Percentiles rank a stretch among this genome's conserved stretches.
phyloP scores from a whole-genome alignment of 2,329 filamentous ascomycete genomes.

The Aspergillus sp. region DNA sequence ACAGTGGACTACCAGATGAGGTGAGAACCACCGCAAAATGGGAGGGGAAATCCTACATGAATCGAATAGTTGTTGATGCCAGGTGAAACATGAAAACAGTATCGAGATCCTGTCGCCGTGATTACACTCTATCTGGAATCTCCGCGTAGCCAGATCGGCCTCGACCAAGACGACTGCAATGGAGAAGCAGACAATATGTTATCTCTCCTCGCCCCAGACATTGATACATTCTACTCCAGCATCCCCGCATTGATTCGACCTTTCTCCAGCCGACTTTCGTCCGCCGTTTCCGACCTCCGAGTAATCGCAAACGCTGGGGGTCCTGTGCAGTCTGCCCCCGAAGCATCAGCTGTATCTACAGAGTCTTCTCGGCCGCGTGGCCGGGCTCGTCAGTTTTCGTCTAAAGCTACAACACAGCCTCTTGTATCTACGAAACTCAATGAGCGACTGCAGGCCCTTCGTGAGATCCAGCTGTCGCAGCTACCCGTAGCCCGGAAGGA shows the following conservation, averaged over 20 bases:
- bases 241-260: constrained; percentile 19
- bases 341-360: not conserved
- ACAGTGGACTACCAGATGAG: constrained; percentile 29
- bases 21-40: constrained; percentile 31
- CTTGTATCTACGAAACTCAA: constrained; percentile 23
- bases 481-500: constrained; percentile 27
- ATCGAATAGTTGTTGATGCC: not conserved
- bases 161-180: constrained; percentile 10
- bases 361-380: constrained; percentile 9
- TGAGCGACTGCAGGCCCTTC: constrained; percentile 23
- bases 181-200: constrained; percentile 17
- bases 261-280: constrained; percentile 22
- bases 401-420: constrained; percentile 5
- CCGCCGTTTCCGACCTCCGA: constrained; percentile 22
- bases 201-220: constrained; percentile 29
- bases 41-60: constrained; percentile 7
- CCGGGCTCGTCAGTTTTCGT: constrained; percentile 6
- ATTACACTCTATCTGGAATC: constrained; percentile 34
- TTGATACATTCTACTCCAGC: constrained; percentile 29
- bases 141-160: constrained; percentile 15
- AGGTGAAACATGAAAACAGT: constrained; percentile 13
- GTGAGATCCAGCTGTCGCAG: constrained; percentile 25
- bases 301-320: constrained; percentile 16
- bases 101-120: constrained; percentile 30
- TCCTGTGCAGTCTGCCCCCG: constrained; percentile 1